Conservation (phyloP, 23 red algal genomes). For the Chondrus crispus region DNA sequence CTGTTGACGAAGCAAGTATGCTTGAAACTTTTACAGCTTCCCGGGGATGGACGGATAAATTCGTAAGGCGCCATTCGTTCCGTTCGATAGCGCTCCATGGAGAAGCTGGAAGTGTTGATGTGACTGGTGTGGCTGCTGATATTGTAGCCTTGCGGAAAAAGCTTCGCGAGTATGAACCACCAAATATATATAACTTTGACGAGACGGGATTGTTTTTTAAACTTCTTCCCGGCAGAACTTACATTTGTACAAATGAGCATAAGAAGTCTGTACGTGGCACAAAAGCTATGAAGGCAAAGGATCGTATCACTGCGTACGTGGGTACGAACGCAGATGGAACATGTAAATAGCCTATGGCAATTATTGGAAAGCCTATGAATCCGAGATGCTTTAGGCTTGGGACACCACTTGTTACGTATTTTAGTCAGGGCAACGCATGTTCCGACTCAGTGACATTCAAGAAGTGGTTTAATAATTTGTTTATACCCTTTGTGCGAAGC, state of each 20-base stretch:
- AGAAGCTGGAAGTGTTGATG: not conserved
- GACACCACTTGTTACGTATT: not conserved
- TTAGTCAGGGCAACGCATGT: not conserved
- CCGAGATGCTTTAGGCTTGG: slow-evolving; percentile 3
- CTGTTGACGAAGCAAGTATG: too few species aligned
- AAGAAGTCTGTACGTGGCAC: not conserved
- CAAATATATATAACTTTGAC: slow-evolving; percentile 10
- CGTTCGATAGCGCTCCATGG: not conserved
- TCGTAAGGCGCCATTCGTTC: not conserved
- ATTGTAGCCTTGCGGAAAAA: not conserved
- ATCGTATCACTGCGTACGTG: slow-evolving; percentile 6
- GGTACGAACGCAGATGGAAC: slow-evolving; percentile 12
- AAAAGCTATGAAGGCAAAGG: slow-evolving; percentile 27
- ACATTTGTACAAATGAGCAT: not conserved
- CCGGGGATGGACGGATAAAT: not conserved
- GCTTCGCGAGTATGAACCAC: not conserved
- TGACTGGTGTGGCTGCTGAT: not conserved
- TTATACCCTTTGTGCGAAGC: not conserved
- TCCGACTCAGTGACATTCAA: slow-evolving; percentile 9
- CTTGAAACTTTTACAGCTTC: not conserved
- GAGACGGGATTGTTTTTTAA: slow-evolving; percentile 27
- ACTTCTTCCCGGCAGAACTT: not conserved
- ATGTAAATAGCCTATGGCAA: not conserved
- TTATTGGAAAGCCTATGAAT: slow-evolving; percentile 8
- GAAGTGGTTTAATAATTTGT: not conserved